phyloP scores from a whole-genome alignment of 2,329 filamentous ascomycete genomes.

The Monosporascus cannonballus region DNA sequence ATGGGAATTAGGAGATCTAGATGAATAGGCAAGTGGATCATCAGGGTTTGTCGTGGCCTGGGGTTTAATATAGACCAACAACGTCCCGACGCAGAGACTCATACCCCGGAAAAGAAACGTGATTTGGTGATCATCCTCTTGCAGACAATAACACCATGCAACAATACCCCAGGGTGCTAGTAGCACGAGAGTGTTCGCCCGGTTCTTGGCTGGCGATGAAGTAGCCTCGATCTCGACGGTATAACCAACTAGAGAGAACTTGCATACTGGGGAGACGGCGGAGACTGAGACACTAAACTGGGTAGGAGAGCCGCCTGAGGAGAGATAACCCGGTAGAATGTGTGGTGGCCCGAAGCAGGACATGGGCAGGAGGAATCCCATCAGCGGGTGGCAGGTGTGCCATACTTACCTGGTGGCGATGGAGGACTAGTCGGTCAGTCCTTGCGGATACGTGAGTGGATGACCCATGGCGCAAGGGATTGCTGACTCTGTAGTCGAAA shows the following conservation, averaged over 20 bases:
- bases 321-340: neutral
- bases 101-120: slow-evolving; percentile 17
- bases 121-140: slow-evolving; percentile 9
- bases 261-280: neutral
- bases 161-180: slow-evolving; percentile 19
- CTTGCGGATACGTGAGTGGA: slow-evolving; percentile 13
- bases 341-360: neutral
- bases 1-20: slow-evolving; percentile 12
- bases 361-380: neutral
- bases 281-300: neutral
- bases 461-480: slow-evolving; percentile 21
- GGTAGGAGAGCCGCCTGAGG: neutral
- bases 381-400: slow-evolving; percentile 8
- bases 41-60: slow-evolving; percentile 2
- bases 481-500: slow-evolving; percentile 9
- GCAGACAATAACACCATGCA: slow-evolving; percentile 11
- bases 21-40: slow-evolving; percentile 10
- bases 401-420: slow-evolving; percentile 13
- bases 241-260: slow-evolving; percentile 6
- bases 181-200: slow-evolving; percentile 12
- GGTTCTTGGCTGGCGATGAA: slow-evolving; percentile 11
- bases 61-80: slow-evolving; percentile 24
- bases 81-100: slow-evolving; percentile 15
- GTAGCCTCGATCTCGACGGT: slow-evolving; percentile 9
- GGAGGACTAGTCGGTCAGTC: slow-evolving; percentile 9